Base-by-base conservation (phyloP, 2,329 filamentous ascomycete species). In the Diaporthe sp. region DNA sequence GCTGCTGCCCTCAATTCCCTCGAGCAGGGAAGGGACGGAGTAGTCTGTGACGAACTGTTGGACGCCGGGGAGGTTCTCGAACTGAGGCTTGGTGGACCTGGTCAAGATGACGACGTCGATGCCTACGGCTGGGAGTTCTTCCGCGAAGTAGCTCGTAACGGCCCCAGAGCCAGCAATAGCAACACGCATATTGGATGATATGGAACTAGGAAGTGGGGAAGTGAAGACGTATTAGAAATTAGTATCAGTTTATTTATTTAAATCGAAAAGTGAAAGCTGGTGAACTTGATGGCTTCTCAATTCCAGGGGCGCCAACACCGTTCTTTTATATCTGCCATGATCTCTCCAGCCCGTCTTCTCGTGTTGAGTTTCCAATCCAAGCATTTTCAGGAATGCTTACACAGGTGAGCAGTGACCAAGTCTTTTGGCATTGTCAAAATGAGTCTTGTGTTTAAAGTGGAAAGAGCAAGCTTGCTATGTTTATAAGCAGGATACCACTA, bases 201-300 rank as follows among this genome's bases (percentile, higher is more conserved):
- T 37, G 17, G 17, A 4, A 4, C 6, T 13, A 1, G 6, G 1
- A 37, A 1, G 19, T 9, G 19, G 12, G 9, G 3, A 0, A 8
- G 34, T 58, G 2, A 4, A 37, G 31, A 13, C 0, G 2, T n/a
- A 13, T 37, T 15, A 4, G 19, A 9, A 22, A 31, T 19, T 3
- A 19, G 4, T n/a, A 7, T n/a, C 2, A 2, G 15, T 37, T 15
- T n/a, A 12, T 39, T 10, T 7, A 2, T 12, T 2, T 9, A 13
- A 31, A 7, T 39, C 17, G 34, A 15, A 59, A 7, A 2, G 2
- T 13, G 5, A 25, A 1, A 15, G 28, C 19, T 19, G 34, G 31
- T n/a, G 19, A 4, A 4, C 7, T n/a, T 3, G 2, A n/a, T 39
- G 4, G 8, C 39, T n/a, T 39, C 57, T n/a, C 34, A 34, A 9